Conservation (phyloP, 2,329 filamentous ascomycete genomes). For the Bertia moriformis region DNA sequence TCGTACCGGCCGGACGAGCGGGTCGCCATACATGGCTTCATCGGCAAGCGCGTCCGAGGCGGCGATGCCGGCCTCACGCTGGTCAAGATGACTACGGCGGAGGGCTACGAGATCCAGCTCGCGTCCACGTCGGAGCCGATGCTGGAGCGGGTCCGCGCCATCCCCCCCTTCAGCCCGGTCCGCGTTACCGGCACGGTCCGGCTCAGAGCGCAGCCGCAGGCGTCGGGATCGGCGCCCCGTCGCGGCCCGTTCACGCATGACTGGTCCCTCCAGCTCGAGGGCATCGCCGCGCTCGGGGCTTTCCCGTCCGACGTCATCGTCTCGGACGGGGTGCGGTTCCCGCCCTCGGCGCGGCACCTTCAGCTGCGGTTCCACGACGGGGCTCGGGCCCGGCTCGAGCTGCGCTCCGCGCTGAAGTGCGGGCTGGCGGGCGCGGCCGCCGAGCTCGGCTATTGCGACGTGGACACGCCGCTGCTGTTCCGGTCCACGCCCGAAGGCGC, state of each 20-base stretch:
- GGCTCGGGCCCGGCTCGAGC: conserved; percentile 53
- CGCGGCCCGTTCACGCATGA: no score
- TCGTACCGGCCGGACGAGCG: conserved; percentile 18
- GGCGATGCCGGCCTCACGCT: conserved; percentile 39
- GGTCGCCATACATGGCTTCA: conserved; percentile 54
- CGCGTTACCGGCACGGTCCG: conserved; percentile 23
- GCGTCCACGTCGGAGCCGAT: conserved; percentile 15
- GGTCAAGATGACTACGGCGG: conserved; percentile 38
- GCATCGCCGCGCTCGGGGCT: conserved; percentile 54
- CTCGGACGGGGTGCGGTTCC: conserved; percentile 59
- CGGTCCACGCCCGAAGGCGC: conserved; percentile 96
- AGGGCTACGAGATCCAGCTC: conserved; percentile 19
- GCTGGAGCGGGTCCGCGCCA: conserved; percentile 26
- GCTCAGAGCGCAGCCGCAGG: conserved; percentile 10
- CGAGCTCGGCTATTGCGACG: conserved; percentile 50
- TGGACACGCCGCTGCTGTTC: conserved; percentile 89
- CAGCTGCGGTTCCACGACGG: conserved; percentile 64
- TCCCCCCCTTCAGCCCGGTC: conserved; percentile 37
- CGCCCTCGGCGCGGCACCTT: conserved; percentile 63
- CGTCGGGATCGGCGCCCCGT: conserved; percentile 5
- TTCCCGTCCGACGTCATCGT: conserved; percentile 68
- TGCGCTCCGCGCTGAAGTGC: conserved; percentile 46
- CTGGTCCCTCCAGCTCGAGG: conserved; percentile 45
- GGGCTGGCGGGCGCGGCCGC: conserved; percentile 36
- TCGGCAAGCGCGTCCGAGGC: conserved; percentile 39